Evolutionary conservation across 2,329 filamentous ascomycete species (phyloP).

Genomic region (Aspergillus floridensis): DNA sequence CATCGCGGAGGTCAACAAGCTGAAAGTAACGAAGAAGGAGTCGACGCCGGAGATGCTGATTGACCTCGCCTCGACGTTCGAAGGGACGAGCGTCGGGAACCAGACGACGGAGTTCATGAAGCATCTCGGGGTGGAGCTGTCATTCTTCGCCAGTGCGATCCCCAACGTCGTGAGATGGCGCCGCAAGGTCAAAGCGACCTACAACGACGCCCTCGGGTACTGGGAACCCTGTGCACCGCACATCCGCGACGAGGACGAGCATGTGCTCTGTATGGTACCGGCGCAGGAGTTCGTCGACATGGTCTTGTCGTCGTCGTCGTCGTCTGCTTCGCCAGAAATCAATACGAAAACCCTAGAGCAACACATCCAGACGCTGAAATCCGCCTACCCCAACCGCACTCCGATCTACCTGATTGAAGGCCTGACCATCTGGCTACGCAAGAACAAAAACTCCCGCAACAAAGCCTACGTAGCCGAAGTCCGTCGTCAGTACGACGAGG

Average conservation of each 20-base stretch:
- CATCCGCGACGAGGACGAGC: conserved; percentile 54
- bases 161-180: conserved; percentile 65
- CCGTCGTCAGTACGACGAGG: conserved; percentile 46
- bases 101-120: conserved; percentile 46
- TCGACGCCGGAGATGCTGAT: conserved; percentile 76
- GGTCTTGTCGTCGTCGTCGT: conserved; percentile 27
- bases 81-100: conserved; percentile 44
- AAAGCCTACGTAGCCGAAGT: conserved; percentile 66
- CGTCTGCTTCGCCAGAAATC: conserved; percentile 24
- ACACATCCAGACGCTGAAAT: conserved; percentile 58
- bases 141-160: conserved; percentile 37
- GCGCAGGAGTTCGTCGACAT: conserved; percentile 67
- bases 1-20: conserved; percentile 69
- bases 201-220: conserved; percentile 58
- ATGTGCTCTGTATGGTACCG: conserved; percentile 60
- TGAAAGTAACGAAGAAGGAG: conserved; percentile 69
- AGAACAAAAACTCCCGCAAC: conserved; percentile 66
- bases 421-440: conserved; percentile 63
- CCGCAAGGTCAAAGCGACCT: conserved; percentile 63
- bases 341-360: conserved; percentile 51
- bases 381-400: conserved; percentile 52
- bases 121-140: conserved; percentile 41
- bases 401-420: conserved; percentile 73
- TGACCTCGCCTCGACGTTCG: conserved; percentile 61
- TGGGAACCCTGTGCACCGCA: conserved; percentile 61